Evolutionary conservation across 2,329 filamentous ascomycete species (phyloP), one percentile per base, ranked within the genome.

Genomic region (Plectosphaerella plurivora): DNA sequence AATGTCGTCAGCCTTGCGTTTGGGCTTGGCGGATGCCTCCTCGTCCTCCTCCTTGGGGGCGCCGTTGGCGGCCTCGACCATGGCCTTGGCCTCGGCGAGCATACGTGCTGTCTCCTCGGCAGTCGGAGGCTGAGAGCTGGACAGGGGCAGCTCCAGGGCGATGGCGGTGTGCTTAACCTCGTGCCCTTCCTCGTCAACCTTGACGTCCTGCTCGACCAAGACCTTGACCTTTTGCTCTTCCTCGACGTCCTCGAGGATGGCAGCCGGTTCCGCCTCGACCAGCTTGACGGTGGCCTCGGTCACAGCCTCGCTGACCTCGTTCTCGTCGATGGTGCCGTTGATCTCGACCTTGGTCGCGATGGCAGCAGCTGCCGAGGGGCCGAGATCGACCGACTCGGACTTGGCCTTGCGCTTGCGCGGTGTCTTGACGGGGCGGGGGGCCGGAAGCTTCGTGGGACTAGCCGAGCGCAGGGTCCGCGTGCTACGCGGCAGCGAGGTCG

Each of bases 1-100:
- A 12, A 89, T 78, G 28, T 91, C 88, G 14, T 86, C 83, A 2
- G 82, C 83, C 74, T 92, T 92, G 62, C 90, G 84, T 77, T 91
- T 91, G 64, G 73, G 70, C 65, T 81, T 82, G 58, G 70, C 73
- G 22, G 69, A 67, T 24, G 65, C 66, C 20, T 41, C 47, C 12
- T 61, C 62, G 2, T 63, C 57, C 35, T 69, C 69, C 11, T 65
- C 66, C 8, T 72, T 64, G 12, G 67, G 66, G 50, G 71, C 64
- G 64, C 76, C 71, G 53, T 78, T 73, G 55, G 80, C 81, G 55
- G 85, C 84, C 56, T 88, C 81, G 5, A 97, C 92, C 89, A 97
- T 96, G 60, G 86, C 83, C 72, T 87, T 91, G 33, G 94, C 94
- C 63, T 90, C 85, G 25, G 86, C 86, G 54, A 97, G 87, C 87